A percentile compares a stretch with the other conserved stretches of the same genome.
These are phyloP conservation scores for Puccinia triticina DNA, from an alignment of 1,284 basidiomycete species.

Conservation along the genomic window DNA sequence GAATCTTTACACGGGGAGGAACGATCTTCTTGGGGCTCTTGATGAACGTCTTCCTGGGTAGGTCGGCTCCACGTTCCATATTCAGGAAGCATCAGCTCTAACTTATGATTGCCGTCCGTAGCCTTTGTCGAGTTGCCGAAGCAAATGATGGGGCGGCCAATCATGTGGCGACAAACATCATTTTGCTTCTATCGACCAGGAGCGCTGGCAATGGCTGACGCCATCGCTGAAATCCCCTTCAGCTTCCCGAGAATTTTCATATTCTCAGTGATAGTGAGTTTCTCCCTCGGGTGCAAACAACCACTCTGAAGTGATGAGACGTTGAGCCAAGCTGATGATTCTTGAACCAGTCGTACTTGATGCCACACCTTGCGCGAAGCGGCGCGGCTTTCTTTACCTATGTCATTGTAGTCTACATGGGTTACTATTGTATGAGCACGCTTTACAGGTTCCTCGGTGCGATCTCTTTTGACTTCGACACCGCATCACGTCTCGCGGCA, in stretches of 20 bases:
- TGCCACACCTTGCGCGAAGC: slow-evolving; percentile 61
- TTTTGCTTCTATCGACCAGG: slow-evolving; percentile 81
- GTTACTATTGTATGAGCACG: slow-evolving; percentile 56
- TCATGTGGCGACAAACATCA: slow-evolving; percentile 66
- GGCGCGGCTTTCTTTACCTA: slow-evolving; percentile 64
- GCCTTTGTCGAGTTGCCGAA: slow-evolving; percentile 63
- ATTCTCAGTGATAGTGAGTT: slow-evolving; percentile 52
- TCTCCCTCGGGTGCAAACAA: not conserved
- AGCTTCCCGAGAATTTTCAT: slow-evolving; percentile 56
- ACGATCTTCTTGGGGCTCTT: slow-evolving; percentile 69
- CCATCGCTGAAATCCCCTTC: slow-evolving; percentile 64
- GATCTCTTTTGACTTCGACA: slow-evolving; percentile 57
- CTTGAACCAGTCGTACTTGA: slow-evolving; percentile 55
- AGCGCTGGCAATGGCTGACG: slow-evolving; percentile 70
- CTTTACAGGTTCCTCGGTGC: slow-evolving; percentile 65
- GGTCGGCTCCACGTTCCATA: no score
- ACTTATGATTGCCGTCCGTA: no score
- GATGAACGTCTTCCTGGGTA: slow-evolving; percentile 55
- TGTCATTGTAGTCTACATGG: slow-evolving; percentile 57
- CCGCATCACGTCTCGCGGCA: slow-evolving; percentile 64
- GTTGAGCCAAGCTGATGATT: not conserved
- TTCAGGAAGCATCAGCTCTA: no score
- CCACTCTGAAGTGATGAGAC: not conserved
- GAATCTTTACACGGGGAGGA: slow-evolving; percentile 84
- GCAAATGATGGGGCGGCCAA: slow-evolving; percentile 68